Percentiles rank a stretch among this genome's conserved stretches.
phyloP scores from a whole-genome alignment of 2,329 filamentous ascomycete genomes.

The Alternaria tenuissima region DNA sequence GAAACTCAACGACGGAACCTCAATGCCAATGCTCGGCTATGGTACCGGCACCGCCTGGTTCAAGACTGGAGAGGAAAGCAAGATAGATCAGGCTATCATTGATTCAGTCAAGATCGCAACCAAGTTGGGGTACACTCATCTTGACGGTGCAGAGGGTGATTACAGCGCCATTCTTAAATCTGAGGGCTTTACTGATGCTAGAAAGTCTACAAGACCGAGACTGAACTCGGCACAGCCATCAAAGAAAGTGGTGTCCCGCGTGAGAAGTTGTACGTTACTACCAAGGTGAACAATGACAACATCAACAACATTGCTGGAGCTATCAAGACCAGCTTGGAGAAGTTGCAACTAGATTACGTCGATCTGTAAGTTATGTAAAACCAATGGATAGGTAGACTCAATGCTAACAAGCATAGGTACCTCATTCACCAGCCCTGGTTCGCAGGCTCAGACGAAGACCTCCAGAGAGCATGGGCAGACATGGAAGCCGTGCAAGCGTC shows the following conservation, averaged over 20 bases:
- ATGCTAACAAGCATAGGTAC: slow-evolving; percentile 54
- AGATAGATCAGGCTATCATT: slow-evolving; percentile 65
- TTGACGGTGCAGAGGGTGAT: slow-evolving; percentile 76
- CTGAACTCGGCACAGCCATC: slow-evolving; percentile 59
- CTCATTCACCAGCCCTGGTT: slow-evolving; percentile 70
- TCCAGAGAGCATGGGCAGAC: slow-evolving; percentile 66
- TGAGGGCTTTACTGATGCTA: background rate
- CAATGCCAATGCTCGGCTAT: slow-evolving; percentile 76
- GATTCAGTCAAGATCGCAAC: slow-evolving; percentile 70
- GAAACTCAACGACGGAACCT: slow-evolving; percentile 76
- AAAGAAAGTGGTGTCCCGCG: slow-evolving; percentile 55
- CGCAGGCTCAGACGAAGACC: slow-evolving; percentile 60
- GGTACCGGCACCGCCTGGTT: slow-evolving; percentile 77
- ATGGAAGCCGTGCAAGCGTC: slow-evolving; percentile 67
- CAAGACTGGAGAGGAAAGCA: slow-evolving; percentile 57
- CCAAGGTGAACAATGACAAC: slow-evolving; percentile 62
- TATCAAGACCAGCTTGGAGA: slow-evolving; percentile 65
- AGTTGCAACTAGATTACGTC: slow-evolving; percentile 68
- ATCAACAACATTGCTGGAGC: slow-evolving; percentile 65
- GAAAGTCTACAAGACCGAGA: slow-evolving; percentile 61
- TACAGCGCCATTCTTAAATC: too few relatives aligned
- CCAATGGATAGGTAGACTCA: background rate
- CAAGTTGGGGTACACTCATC: slow-evolving; percentile 72
- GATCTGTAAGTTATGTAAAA: slow-evolving; percentile 59
- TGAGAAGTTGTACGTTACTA: slow-evolving; percentile 61